These are phyloP conservation scores for Pichia pseudocactophila DNA, from an alignment of 805 yeast species.

Conservation along the genomic window DNA sequence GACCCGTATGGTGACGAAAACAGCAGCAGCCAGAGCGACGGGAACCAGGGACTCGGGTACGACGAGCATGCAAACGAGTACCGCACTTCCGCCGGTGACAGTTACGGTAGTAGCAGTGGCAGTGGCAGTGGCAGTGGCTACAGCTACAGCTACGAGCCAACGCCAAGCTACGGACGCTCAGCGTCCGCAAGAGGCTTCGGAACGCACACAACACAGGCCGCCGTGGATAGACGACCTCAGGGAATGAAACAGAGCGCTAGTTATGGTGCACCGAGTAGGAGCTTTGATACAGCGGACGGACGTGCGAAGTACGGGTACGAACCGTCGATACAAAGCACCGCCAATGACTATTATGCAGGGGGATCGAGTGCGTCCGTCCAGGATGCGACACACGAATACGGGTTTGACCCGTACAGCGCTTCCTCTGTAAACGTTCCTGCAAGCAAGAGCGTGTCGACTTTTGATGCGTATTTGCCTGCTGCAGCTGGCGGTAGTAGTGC, in stretches of 20 bases:
- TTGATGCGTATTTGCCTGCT: conserved; percentile 22
- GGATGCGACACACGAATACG: conserved; percentile 4
- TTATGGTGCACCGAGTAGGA: not conserved
- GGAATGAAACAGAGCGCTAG: not conserved
- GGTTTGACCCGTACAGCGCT: conserved; percentile 17
- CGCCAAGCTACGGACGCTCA: not conserved
- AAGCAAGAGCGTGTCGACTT: conserved; percentile 11
- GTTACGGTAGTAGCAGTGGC: not conserved
- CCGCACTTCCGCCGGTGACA: not conserved
- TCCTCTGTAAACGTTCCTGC: conserved; percentile 3
- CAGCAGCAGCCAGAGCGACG: conserved; percentile 13
- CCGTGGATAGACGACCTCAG: not conserved
- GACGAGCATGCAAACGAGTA: conserved; percentile 12
- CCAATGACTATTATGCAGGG: conserved; percentile 10
- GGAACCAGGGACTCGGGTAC: conserved; percentile 18
- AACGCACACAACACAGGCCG: not conserved
- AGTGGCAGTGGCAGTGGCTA: not conserved
- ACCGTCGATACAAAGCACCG: conserved; percentile 5
- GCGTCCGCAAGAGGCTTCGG: not conserved
- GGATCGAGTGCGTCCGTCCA: conserved; percentile 7
- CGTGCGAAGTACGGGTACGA: conserved; percentile 1
- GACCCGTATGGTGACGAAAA: conserved; percentile 6
- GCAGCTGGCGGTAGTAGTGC: conserved; percentile 1
- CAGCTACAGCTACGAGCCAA: not conserved
- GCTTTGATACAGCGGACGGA: not conserved